These are phyloP conservation scores for Heteromeles arbutifolia DNA, from an alignment of 306 rosid genomes.

Conservation along the genomic window DNA sequence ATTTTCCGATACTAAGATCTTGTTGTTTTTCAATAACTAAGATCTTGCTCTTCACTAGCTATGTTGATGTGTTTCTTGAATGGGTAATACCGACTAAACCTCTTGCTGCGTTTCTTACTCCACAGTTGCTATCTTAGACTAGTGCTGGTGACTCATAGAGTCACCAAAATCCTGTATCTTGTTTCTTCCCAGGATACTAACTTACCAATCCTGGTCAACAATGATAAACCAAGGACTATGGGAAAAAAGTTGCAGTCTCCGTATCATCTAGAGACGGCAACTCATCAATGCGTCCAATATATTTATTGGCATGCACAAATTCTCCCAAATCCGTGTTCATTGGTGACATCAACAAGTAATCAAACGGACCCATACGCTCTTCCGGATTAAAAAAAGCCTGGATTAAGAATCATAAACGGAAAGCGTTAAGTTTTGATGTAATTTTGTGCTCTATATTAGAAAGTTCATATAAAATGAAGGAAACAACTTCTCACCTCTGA, in stretches of 20 bases:
- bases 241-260: conserved; percentile 6
- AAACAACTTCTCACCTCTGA: conserved; percentile 28
- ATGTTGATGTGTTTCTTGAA: background rate
- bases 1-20: background rate
- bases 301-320: background rate
- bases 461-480: background rate
- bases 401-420: conserved; percentile 12
- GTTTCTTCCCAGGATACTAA: background rate
- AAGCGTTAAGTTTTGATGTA: background rate
- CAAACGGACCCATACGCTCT: background rate
- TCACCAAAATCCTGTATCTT: background rate
- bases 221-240: conserved; percentile 4
- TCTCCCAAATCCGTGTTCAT: background rate
- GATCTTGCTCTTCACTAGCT: background rate
- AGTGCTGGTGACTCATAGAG: background rate
- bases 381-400: conserved; percentile 1
- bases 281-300: background rate
- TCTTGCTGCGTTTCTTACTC: background rate
- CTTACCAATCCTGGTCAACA: background rate
- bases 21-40: background rate
- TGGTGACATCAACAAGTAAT: background rate
- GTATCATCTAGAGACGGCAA: background rate
- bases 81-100: background rate
- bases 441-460: background rate
- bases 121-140: background rate